These are phyloP conservation scores for Cutaneotrichosporon dermatis DNA, from an alignment of 1,284 basidiomycete genomes.

Conservation along the genomic window DNA sequence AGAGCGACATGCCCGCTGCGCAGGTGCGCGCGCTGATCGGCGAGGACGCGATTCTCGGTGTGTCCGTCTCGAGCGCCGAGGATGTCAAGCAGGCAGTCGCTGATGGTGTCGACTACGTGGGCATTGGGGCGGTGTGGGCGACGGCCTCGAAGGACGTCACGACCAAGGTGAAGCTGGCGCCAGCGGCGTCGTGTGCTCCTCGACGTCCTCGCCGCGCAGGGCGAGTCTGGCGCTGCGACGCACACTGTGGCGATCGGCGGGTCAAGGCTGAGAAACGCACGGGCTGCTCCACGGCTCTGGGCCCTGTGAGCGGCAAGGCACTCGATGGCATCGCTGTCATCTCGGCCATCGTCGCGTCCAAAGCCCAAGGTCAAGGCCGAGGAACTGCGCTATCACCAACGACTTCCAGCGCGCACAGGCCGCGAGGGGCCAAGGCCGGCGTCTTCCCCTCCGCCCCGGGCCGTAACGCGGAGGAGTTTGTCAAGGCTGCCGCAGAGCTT, in stretches of 20 bases:
- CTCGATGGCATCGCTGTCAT: slow-evolving; percentile 86
- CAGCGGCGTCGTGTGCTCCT: slow-evolving; percentile 62
- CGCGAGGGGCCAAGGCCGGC: background rate
- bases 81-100: slow-evolving; percentile 59
- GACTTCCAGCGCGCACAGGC: slow-evolving; percentile 23
- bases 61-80: slow-evolving; percentile 68
- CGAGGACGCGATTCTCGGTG: slow-evolving; percentile 67
- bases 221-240: slow-evolving; percentile 54
- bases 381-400: slow-evolving; percentile 42
- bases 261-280: slow-evolving; percentile 68
- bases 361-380: slow-evolving; percentile 61
- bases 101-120: slow-evolving; percentile 72
- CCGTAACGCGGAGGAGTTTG: slow-evolving; percentile 35
- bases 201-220: slow-evolving; percentile 53
- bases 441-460: slow-evolving; percentile 12
- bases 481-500: slow-evolving; percentile 54
- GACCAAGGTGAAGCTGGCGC: slow-evolving; percentile 58
- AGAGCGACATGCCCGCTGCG: slow-evolving; percentile 75
- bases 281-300: slow-evolving; percentile 66
- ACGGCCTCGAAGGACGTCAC: slow-evolving; percentile 68
- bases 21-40: slow-evolving; percentile 70
- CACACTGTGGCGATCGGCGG: slow-evolving; percentile 80
- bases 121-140: slow-evolving; percentile 74
- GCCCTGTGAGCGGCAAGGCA: slow-evolving; percentile 53
- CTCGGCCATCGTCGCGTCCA: slow-evolving; percentile 75